Evolutionary conservation across 2,329 filamentous ascomycete genomes (phyloP).

Genomic region (Teratosphaeria pseudoeucalypti): DNA sequence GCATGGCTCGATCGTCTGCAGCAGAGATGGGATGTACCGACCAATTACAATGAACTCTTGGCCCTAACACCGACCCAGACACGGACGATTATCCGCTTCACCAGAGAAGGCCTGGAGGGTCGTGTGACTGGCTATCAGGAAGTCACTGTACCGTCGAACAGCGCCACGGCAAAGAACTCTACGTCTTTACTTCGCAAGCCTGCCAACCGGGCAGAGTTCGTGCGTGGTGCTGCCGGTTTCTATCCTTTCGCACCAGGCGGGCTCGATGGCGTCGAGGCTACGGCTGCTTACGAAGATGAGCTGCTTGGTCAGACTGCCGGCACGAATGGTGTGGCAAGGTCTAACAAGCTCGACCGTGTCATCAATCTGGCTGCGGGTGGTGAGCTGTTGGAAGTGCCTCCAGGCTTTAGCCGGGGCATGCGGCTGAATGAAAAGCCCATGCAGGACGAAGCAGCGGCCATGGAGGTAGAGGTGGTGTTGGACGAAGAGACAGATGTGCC

Average conservation of each 20-base stretch:
- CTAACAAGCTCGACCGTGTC: conserved; percentile 61
- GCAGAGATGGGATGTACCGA: conserved; percentile 75
- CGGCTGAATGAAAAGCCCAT: conserved; percentile 54
- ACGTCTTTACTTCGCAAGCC: conserved; percentile 82
- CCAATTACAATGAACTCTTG: conserved; percentile 76
- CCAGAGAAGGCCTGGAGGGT: conserved; percentile 81
- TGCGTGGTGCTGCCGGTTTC: conserved; percentile 83
- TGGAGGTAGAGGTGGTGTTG: conserved; percentile 58
- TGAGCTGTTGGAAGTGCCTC: conserved; percentile 69
- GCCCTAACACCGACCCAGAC: conserved; percentile 83
- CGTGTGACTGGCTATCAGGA: conserved; percentile 89
- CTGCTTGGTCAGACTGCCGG: conserved; percentile 41
- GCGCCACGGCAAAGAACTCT: conserved; percentile 87
- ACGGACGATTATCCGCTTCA: conserved; percentile 87
- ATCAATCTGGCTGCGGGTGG: conserved; percentile 72
- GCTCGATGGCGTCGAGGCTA: conserved; percentile 73
- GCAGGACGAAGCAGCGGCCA: conserved; percentile 45
- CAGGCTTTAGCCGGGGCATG: conserved; percentile 71
- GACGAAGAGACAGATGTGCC: conserved; percentile 41
- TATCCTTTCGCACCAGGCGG: conserved; percentile 91
- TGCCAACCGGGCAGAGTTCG: conserved; percentile 77
- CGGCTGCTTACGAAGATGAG: conserved; percentile 74
- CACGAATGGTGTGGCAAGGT: conserved; percentile 28
- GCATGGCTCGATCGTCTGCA: conserved; percentile 86
- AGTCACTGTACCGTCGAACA: conserved; percentile 81